Base-by-base conservation (phyloP, 1,139 yeast species). In the Tardiomyces blankii region DNA sequence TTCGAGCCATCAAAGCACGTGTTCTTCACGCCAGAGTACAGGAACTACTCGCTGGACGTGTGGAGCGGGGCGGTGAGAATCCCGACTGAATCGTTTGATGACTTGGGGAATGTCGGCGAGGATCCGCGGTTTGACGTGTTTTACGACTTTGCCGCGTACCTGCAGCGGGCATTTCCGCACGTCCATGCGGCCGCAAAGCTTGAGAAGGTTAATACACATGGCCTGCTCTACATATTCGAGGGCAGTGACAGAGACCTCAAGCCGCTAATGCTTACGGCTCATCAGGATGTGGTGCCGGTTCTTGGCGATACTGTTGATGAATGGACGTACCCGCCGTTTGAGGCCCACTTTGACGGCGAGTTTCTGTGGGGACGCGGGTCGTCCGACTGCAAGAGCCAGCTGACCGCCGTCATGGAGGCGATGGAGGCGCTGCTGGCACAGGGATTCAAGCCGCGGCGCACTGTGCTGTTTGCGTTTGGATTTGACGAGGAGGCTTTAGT, bases 281-380 rank as follows among this genome's bases (percentile, higher is more conserved):
- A 85, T 62, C 86, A 80, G 60, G 94, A 84, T 58, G 84, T 80
- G 9, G 94, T 85, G 9, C 94, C 94, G 1, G 82, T 84, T n/a
- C 82, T 79, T 55, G 60, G 62, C 27, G 78, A 69, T 21, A 75
- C 86, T 13, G 58, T 73, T 43, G 68, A 60, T 39, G 65, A 73
- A 46, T 84, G 95, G 95, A 70, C 70, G 1, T 72, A 76, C 56
- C 80, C 82, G 13, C 94, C 94, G 21, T 82, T 78, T 51, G 70
- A 72, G 9, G 95, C 85, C 2, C 71, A 73, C 57, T 82, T 68
- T 56, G 93, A 82, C 55, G 83, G 82, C 30, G 58, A 54, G 40
- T 53, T 43, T 48, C 61, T 81, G 5, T 77, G 74, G 69, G 88
- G 87, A 30, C 70, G 89, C 51, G 88, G 88, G 32, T 59, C 80